Percentiles rank a stretch among this genome's conserved stretches.
Evolutionary conservation across 768 basidiomycete species (phyloP).

Genomic region (Tephrocybe rancida): DNA sequence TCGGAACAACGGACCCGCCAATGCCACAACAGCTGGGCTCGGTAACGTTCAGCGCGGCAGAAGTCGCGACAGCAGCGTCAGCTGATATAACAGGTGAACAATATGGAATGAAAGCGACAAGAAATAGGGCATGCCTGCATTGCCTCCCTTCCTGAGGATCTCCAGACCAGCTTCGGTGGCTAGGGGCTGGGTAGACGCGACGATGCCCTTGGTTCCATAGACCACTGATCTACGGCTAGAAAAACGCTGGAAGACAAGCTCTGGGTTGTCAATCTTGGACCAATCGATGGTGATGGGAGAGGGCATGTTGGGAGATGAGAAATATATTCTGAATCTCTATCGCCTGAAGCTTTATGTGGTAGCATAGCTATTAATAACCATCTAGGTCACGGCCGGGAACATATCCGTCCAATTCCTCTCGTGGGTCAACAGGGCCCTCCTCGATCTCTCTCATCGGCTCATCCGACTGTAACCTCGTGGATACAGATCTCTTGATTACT

Average conservation of each 20-base stretch:
- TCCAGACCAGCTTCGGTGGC: slow-evolving; percentile 92
- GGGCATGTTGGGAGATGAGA: slow-evolving; percentile 26
- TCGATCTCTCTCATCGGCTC: slow-evolving; percentile 21
- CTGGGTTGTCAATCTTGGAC: slow-evolving; percentile 68
- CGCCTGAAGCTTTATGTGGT: not conserved
- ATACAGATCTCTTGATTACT: slow-evolving; percentile 62
- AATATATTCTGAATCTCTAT: too few relatives aligned
- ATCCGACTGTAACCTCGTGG: slow-evolving; percentile 41
- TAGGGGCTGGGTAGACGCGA: slow-evolving; percentile 88
- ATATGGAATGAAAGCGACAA: not conserved
- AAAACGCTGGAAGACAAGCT: slow-evolving; percentile 69
- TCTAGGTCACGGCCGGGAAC: not conserved
- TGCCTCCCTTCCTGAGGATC: slow-evolving; percentile 90
- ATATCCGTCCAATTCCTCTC: not conserved
- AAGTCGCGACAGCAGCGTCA: slow-evolving; percentile 93
- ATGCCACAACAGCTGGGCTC: slow-evolving; percentile 92
- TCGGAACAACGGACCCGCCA: slow-evolving; percentile 62
- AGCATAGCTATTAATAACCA: not conserved
- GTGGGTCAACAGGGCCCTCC: not conserved
- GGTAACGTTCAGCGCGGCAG: slow-evolving; percentile 90
- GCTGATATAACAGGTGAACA: slow-evolving; percentile 41
- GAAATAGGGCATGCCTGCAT: slow-evolving; percentile 68
- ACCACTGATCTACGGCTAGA: slow-evolving; percentile 85
- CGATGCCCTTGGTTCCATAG: slow-evolving; percentile 85
- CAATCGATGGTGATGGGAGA: slow-evolving; percentile 44